These are phyloP conservation scores for Linnemannia hyalina DNA, from an alignment of 192 early-diverging fungal genomes.

Conservation along the genomic window DNA sequence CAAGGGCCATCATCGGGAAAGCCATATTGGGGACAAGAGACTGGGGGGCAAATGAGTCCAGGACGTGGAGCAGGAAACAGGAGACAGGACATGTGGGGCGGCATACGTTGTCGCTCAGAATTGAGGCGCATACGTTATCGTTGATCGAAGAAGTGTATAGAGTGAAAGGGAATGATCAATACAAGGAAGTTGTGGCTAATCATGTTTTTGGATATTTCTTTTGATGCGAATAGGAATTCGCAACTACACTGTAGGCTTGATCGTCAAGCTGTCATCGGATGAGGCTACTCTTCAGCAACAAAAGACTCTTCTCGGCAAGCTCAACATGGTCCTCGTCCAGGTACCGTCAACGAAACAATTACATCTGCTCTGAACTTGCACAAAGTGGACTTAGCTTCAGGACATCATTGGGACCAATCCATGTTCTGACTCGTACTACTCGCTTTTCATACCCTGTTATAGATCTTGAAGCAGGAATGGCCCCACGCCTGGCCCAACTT, in stretches of 20 bases:
- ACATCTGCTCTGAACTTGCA: not conserved
- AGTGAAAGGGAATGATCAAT: not conserved
- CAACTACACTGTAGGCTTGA: constrained; percentile 93
- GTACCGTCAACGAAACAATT: constrained; percentile 57
- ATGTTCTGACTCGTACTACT: not conserved
- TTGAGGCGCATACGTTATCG: not conserved
- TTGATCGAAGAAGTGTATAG: not conserved
- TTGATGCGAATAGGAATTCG: constrained; percentile 79
- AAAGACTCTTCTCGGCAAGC: constrained; percentile 87
- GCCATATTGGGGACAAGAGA: not conserved
- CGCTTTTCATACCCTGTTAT: not conserved
- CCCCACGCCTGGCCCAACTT: constrained; percentile 99
- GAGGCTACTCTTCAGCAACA: constrained; percentile 83
- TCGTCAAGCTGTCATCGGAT: constrained; percentile 92
- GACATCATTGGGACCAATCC: not conserved
- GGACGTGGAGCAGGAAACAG: too few relatives aligned
- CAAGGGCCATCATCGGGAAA: not conserved
- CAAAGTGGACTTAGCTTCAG: not conserved
- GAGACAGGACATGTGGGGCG: too few relatives aligned
- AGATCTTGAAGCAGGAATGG: constrained; percentile 99
- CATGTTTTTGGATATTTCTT: constrained; percentile 13
- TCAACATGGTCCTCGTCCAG: constrained; percentile 98
- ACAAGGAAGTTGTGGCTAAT: constrained; percentile 5
- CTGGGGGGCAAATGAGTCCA: too few relatives aligned
- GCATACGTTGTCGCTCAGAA: not conserved